phyloP scores from a whole-genome alignment of 2,329 filamentous ascomycete genomes.

The Aspergillus phoenicis region DNA sequence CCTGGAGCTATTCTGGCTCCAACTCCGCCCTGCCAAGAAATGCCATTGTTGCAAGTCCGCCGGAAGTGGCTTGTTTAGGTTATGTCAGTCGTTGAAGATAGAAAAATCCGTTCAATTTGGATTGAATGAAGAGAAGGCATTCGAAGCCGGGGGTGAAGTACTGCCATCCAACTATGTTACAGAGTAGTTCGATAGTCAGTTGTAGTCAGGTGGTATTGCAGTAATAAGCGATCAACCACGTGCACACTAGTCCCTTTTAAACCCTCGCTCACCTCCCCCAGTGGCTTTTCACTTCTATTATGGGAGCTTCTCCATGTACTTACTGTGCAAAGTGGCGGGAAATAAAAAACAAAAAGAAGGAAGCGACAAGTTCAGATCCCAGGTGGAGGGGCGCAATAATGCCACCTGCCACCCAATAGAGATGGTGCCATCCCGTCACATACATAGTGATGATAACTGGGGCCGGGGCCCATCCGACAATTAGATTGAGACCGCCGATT shows the following conservation, averaged over 20 bases:
- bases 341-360: not conserved
- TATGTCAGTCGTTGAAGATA: not conserved
- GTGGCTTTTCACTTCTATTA: no score
- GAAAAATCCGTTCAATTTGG: no score
- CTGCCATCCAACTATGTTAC: no score
- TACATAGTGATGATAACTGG: not conserved
- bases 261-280: not conserved
- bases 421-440: conserved; percentile 4
- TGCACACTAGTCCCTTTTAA: not conserved
- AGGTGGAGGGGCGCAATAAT: not conserved
- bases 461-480: conserved; percentile 3
- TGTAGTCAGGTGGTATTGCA: not conserved
- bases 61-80: not conserved
- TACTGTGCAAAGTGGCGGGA: not conserved
- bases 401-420: not conserved
- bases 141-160: no score
- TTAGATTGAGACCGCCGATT: conserved; percentile 4
- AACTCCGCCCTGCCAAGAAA: conserved; percentile 24
- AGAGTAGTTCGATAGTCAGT: no score
- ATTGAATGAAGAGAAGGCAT: no score
- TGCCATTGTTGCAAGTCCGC: conserved; percentile 13
- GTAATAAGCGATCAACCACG: not conserved
- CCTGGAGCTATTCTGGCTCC: conserved; percentile 15
- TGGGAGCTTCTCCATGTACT: not conserved
- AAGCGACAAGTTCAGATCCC: not conserved